Conservation (phyloP, 495 filamentous ascomycete genomes). For the Trichocladium antarcticum region DNA sequence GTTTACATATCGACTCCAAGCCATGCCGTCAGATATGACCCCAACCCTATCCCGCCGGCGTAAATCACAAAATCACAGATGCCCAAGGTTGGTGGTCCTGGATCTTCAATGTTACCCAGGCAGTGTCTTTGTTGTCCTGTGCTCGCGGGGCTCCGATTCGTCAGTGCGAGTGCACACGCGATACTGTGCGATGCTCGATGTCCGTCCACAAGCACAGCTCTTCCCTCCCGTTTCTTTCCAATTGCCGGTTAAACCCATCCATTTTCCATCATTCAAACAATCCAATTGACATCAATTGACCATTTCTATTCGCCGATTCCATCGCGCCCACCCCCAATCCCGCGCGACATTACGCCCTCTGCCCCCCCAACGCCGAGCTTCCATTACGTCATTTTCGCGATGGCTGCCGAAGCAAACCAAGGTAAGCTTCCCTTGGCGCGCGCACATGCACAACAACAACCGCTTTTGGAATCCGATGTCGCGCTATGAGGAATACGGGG, state of each 20-base stretch:
- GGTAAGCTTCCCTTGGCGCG: conserved; percentile 21
- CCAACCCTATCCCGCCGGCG: no score
- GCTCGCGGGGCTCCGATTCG: background rate
- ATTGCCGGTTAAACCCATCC: background rate
- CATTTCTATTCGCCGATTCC: background rate
- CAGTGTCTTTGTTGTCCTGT: no score
- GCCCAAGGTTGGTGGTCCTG: background rate
- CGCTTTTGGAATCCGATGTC: background rate
- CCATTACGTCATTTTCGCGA: conserved; percentile 38
- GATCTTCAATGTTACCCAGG: conserved; percentile 1
- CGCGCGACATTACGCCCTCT: background rate
- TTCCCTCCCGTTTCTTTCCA: background rate
- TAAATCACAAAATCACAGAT: background rate
- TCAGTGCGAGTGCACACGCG: conserved; percentile 12
- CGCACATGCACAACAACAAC: background rate
- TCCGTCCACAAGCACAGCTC: background rate
- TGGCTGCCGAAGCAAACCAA: conserved; percentile 31
- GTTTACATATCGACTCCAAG: no score
- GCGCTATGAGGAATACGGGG: no score
- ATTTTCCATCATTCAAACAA: background rate
- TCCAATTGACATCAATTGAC: background rate
- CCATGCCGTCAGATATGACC: no score
- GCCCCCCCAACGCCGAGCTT: background rate
- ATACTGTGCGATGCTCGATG: conserved; percentile 7
- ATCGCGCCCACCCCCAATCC: background rate